Evolutionary conservation across 2,329 filamentous ascomycete genomes (phyloP), one percentile per base, ranked within the genome.

Genomic region (Penicillium sp.): DNA sequence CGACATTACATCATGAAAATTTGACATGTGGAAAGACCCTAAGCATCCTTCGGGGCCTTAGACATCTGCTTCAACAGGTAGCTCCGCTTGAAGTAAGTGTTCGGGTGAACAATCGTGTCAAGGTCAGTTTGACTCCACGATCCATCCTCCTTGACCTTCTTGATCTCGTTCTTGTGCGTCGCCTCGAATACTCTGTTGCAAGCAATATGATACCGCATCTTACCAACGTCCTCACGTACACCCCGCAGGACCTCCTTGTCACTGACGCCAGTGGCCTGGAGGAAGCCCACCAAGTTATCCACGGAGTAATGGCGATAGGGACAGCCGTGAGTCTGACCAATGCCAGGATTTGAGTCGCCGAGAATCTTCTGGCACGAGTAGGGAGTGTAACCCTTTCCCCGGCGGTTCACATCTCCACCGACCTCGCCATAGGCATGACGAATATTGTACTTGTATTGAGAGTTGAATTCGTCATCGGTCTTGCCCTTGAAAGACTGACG

Each of bases 11-110:
- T 83, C 82, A 68, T 78, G 77, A 29, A 78, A 49, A 51, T 54
- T 51, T 47, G 38, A 47, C 47, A 48, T 52, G 43, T 35, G 29
- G 52, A 43, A 15, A 26, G 19, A 13, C 21, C 15, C 43, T 53
- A 66, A 39, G 82, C 78, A 17, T 73, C 70, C 52, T 72, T 72
- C 21, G 71, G 68, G 26, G 65, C 58, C 54, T 76, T 81, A 2
- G 75, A 83, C 24, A 94, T 69, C 65, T 93, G 87, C 75, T 89
- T 95, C 53, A 98, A 73, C 59, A 94, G 63, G 68, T 88, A 97
- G 66, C 89, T 95, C 49, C 91, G 79, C 77, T 95, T 96, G 71
- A 97, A 98, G 71, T 96, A 98, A 57, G 91, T 90, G 67, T 98
- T 98, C 10, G 93, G 93, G 70, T 98, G 93, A 21, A 95, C 84